A percentile compares a stretch with the other conserved stretches of the same genome.
phyloP scores from a whole-genome alignment of 2,329 filamentous ascomycete genomes.

The Penicillium italicum region DNA sequence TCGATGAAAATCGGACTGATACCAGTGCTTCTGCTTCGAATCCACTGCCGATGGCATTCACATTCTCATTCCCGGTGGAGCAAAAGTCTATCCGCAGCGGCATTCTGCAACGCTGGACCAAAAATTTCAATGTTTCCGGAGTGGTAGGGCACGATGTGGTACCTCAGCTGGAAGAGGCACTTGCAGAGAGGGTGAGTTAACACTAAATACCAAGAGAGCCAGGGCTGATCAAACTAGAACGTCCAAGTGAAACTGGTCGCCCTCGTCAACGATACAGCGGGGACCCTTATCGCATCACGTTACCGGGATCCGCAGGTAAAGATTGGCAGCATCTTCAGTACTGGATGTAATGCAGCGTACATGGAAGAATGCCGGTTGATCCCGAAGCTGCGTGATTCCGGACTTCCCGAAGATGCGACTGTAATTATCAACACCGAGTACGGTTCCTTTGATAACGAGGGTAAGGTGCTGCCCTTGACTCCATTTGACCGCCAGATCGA shows the following conservation, averaged over 20 bases:
- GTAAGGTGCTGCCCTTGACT: slow-evolving; percentile 63
- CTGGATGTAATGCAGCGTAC: slow-evolving; percentile 92
- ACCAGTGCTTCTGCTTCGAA: slow-evolving; percentile 23
- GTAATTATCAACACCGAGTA: slow-evolving; percentile 96
- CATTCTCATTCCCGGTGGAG: slow-evolving; percentile 83
- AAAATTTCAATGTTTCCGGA: slow-evolving; percentile 83
- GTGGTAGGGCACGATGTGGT: slow-evolving; percentile 84
- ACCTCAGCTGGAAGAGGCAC: slow-evolving; percentile 71
- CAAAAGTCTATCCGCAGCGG: slow-evolving; percentile 83
- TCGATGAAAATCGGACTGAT: slow-evolving; percentile 66
- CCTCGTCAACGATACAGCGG: slow-evolving; percentile 90
- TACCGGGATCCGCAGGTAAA: slow-evolving; percentile 84
- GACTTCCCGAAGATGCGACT: slow-evolving; percentile 67
- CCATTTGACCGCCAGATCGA: slow-evolving; percentile 70
- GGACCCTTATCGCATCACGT: slow-evolving; percentile 84
- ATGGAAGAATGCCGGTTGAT: slow-evolving; percentile 83
- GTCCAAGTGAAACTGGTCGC: slow-evolving; percentile 82
- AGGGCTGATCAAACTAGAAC: slow-evolving; percentile 48
- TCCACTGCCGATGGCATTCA: slow-evolving; percentile 74
- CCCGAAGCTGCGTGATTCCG: slow-evolving; percentile 79
- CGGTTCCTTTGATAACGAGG: slow-evolving; percentile 87
- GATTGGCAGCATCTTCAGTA: slow-evolving; percentile 93
- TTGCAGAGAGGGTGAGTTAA: slow-evolving; percentile 56
- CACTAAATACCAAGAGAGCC: neutral
- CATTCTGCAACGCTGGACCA: slow-evolving; percentile 84